These are phyloP conservation scores for Parafenestella ontariensis DNA, from an alignment of 2,329 filamentous ascomycete genomes.

Conservation along the genomic window DNA sequence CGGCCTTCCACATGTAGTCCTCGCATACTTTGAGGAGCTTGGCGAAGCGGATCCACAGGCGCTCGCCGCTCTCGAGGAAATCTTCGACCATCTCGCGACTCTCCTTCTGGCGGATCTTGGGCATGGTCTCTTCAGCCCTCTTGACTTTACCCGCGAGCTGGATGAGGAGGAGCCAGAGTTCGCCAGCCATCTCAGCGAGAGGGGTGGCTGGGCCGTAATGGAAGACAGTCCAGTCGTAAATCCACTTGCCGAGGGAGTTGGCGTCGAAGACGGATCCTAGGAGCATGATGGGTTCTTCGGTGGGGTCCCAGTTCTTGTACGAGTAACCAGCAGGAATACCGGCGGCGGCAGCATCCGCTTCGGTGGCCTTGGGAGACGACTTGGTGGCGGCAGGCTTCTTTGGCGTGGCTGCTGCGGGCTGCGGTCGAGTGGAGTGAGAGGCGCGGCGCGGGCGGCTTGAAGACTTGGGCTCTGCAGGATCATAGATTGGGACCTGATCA, in stretches of 20 bases:
- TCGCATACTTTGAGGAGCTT: conserved; percentile 90
- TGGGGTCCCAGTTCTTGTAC: conserved; percentile 97
- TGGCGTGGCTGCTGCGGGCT: conserved; percentile 38
- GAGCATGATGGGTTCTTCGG: conserved; percentile 90
- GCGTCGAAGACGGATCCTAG: conserved; percentile 96
- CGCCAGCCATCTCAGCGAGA: conserved; percentile 89
- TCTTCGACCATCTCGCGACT: conserved; percentile 84
- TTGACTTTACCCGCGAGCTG: conserved; percentile 94
- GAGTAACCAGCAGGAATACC: conserved; percentile 90
- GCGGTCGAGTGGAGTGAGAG: conserved; percentile 59
- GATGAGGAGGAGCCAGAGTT: conserved; percentile 94
- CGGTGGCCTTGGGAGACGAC: conserved; percentile 60
- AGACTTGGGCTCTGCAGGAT: conserved; percentile 51
- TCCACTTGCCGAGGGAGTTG: conserved; percentile 98
- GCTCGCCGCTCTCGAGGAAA: conserved; percentile 87
- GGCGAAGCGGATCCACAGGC: conserved; percentile 84
- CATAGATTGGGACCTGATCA: conserved; percentile 58
- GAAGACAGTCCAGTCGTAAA: conserved; percentile 99
- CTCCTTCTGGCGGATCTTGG: conserved; percentile 74
- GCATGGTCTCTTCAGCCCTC: conserved; percentile 79
- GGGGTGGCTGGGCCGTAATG: conserved; percentile 81
- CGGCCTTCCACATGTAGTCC: conserved; percentile 90
- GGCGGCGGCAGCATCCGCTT: conserved; percentile 68
- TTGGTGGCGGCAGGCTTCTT: conserved; percentile 46
- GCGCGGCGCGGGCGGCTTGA: conserved; percentile 62